Conservation (phyloP, 106 monocot species). For the Dioscorea alata region DNA sequence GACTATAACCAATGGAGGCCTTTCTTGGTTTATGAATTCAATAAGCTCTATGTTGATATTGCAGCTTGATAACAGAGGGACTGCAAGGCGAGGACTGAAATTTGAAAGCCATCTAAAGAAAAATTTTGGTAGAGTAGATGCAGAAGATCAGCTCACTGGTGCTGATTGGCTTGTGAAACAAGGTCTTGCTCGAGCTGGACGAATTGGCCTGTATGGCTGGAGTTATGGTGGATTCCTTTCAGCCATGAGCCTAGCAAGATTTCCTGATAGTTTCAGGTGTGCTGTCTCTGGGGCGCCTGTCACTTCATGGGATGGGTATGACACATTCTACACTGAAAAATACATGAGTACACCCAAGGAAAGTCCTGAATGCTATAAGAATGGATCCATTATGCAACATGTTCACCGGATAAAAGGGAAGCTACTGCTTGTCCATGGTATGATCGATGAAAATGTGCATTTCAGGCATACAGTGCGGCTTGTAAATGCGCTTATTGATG, state of each 20-base stretch:
- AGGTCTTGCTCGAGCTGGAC: conserved; percentile 60
- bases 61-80: conserved; percentile 95
- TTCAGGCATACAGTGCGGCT: conserved; percentile 92
- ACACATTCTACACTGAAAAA: conserved; percentile 93
- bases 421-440: conserved; percentile 78
- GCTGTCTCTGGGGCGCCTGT: conserved; percentile 90
- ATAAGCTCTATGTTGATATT: neutral
- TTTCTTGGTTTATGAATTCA: neutral
- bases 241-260: conserved; percentile 63
- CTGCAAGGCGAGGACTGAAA: conserved; percentile 68
- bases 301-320: conserved; percentile 93
- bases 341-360: conserved; percentile 85
- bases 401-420: conserved; percentile 61
- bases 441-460: conserved; percentile 97
- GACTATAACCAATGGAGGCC: too few species aligned
- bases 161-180: conserved; percentile 76
- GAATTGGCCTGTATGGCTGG: conserved; percentile 88
- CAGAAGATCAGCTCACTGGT: conserved; percentile 81
- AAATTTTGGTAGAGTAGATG: conserved; percentile 64
- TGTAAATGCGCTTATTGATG: conserved; percentile 64
- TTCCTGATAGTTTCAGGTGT: conserved; percentile 59
- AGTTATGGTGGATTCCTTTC: conserved; percentile 94
- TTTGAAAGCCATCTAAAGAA: conserved; percentile 73
- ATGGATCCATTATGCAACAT: conserved; percentile 78
- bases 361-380: conserved; percentile 37